phyloP scores from a whole-genome alignment of 2,329 filamentous ascomycete species.

The Scorias spongiosa region DNA sequence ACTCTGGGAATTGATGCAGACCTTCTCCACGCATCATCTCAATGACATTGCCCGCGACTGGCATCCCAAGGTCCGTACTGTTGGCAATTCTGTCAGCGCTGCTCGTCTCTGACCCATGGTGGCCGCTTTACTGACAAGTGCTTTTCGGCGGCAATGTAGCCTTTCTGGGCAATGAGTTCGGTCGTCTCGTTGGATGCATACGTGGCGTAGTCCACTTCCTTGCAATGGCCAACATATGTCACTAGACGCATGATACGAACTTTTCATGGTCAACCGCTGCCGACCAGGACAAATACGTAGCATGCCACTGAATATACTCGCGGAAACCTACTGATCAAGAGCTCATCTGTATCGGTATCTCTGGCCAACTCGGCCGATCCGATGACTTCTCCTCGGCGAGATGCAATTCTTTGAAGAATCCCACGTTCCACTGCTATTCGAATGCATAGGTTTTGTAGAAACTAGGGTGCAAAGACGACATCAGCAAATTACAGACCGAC shows the following conservation, averaged over 20 bases:
- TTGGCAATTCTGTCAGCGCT: not conserved
- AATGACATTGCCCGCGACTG: conserved; percentile 1
- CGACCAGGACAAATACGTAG: not conserved
- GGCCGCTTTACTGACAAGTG: conserved; percentile 18
- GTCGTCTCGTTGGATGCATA: conserved; percentile 3
- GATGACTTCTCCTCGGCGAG: not conserved
- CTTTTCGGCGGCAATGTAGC: conserved; percentile 3
- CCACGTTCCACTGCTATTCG: conserved; percentile 1
- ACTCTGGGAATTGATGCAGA: conserved; percentile 6
- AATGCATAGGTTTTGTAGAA: conserved; percentile 3
- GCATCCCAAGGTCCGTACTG: conserved; percentile 2
- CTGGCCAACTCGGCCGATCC: conserved; percentile 1
- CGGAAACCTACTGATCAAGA: conserved; percentile 3
- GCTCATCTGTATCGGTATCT: conserved; percentile 1
- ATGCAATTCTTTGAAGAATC: conserved; percentile 1
- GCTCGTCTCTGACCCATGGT: not conserved
- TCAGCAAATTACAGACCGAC: not conserved
- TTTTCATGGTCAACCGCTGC: not conserved
- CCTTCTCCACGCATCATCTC: conserved; percentile 1
- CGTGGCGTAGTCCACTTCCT: conserved; percentile 1
- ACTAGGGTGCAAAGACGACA: not conserved
- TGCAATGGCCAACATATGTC: conserved; percentile 1
- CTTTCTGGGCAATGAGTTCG: conserved; percentile 1
- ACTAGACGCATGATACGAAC: conserved; percentile 2
- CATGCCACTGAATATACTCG: not conserved